Base-by-base conservation (phyloP, 192 early-diverging fungal species). In the Linnemannia zychae region DNA sequence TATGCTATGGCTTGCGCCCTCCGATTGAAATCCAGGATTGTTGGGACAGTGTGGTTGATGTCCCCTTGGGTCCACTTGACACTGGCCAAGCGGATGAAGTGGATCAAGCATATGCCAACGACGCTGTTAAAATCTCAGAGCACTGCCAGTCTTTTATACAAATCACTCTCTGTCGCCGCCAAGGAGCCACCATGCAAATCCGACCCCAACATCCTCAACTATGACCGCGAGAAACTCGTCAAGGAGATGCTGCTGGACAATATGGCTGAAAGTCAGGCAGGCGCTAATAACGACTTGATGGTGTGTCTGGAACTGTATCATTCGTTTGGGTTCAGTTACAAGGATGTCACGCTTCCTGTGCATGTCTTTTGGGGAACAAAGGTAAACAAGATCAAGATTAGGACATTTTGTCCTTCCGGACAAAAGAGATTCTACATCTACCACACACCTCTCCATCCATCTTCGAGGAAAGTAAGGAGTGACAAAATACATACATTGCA, bases 321-420 rank as follows among this genome's bases (percentile, higher is more conserved):
- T 69, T 74, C 83, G 1, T 88, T 88, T 71, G 87, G 87, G 37
- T 88, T 88, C 75, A 86, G 82, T 15, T 88, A 88, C 67, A 82
- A 81, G 33, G 87, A 88, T 82, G 87, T 88, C 47, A 84, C 83
- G 24, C 77, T 82, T 31, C 83, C 87, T 4, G 87, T 88, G 0
- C 87, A 88, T 80, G 87, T 88, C 33, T 88, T 88, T 69, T 85
- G 84, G 80, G 87, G 87, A 31, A 88, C 87, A 36, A 88, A 88
- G 71, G 87, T 86, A 81, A 72, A 71, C 49, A 24, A 34, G 50
- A 40, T 40, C 37, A 24, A 34, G 67, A 12, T 20, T 33, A 20
- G 17, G 37, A 38, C 28, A 67, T 16, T 15, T 15, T 12, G 6
- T 22, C 17, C 12, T 38, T 12, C 3, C 4, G 53, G 53, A 33